These are phyloP conservation scores for Parasarocladium wereldwijsianum DNA, from an alignment of 2,329 filamentous ascomycete genomes.

Conservation along the genomic window DNA sequence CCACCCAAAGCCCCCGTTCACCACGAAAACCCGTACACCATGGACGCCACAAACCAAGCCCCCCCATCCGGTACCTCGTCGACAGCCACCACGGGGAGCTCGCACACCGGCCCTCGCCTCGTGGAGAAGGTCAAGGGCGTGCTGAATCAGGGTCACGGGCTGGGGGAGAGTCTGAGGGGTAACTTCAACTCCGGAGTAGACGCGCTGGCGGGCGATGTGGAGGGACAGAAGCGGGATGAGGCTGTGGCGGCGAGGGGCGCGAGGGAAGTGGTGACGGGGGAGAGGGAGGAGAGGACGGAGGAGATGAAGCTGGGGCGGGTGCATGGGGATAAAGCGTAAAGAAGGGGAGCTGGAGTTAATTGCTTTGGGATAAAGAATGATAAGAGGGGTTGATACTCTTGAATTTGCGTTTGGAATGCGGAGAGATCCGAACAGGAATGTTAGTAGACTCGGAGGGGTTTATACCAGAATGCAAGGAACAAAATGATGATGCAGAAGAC, in stretches of 20 bases:
- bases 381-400: too few species aligned
- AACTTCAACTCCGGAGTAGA: slow-evolving; percentile 2
- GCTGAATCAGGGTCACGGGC: slow-evolving; percentile 1
- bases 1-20: background rate
- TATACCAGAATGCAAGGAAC: too few species aligned
- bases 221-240: slow-evolving; percentile 1
- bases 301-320: too few species aligned
- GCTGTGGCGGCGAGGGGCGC: slow-evolving; percentile 1
- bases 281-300: too few species aligned
- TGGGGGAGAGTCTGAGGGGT: slow-evolving; percentile 2
- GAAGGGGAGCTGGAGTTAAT: too few species aligned
- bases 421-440: too few species aligned
- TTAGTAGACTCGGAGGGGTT: too few species aligned
- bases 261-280: slow-evolving; percentile 1
- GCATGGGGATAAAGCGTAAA: too few species aligned
- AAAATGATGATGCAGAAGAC: too few species aligned
- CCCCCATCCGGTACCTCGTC: background rate
- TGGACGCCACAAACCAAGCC: background rate
- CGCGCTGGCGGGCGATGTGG: background rate
- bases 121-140: slow-evolving; percentile 3
- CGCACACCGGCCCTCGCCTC: background rate
- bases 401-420: too few species aligned
- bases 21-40: background rate
- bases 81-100: too few species aligned
- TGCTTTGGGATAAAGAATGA: too few species aligned